Base-by-base conservation (phyloP, 441 rosid genomes). In the Adansonia madagascariensis region DNA sequence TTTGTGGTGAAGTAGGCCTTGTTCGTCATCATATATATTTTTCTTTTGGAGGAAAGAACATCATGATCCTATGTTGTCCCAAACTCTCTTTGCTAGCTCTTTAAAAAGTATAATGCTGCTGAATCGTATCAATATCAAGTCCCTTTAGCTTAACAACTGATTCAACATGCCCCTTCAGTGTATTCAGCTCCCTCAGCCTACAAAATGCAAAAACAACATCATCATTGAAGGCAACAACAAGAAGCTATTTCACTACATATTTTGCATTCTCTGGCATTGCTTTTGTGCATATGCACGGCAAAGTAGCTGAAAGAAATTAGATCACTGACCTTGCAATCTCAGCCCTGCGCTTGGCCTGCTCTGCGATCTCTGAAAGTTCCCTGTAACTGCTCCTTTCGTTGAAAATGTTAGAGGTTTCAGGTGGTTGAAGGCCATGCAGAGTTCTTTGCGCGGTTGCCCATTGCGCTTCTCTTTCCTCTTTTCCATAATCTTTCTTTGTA, bases 381-480 rank as follows among this genome's bases (percentile, higher is more conserved):
- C 91, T 84, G 84, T 91, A 93, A 73, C 95, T 82, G 47, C 56
- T 88, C 85, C 85, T 94, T 17, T 94, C 98, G 0, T 65, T 71
- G 75, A 93, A 90, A 44, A 93, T 49, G 75, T 43, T 85, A 76
- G 70, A 74, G 27, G 86, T 50, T 49, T 94, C 93, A 0, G 89
- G 85, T 61, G 97, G 95, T 68, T 93, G 98, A 80, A 94, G 98
- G 41, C 98, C 98, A 74, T 94, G 98, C 39, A 94, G 90, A 8
- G 98, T 92, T 81, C 98, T 90, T 80, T 94, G 98, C 18, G 97
- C 95, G 39, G 93, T 84, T 22, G 98, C 98, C 98, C 98, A 94
- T 75, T 93, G 97, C 49, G 98, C 98, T 71, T 94, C 98, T 77
- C 98, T 87, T 84, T 94, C 98, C 64, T 88, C 97, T 85, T 87